Evolutionary conservation across 371 early-diverging fungal species (phyloP).

Genomic region (Mortierella sp.): DNA sequence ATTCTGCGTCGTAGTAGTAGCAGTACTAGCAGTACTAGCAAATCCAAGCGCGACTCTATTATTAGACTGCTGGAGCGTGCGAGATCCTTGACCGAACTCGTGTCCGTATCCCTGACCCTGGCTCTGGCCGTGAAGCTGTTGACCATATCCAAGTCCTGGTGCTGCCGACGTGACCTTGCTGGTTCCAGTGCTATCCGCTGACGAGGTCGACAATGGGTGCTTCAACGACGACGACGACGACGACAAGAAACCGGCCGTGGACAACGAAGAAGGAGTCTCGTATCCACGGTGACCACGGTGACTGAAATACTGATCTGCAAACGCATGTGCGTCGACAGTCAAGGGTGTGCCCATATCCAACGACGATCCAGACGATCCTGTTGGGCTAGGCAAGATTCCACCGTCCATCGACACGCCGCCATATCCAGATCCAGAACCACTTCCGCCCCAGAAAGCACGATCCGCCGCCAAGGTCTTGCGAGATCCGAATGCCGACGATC

Average conservation of each 20-base stretch:
- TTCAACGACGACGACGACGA: neutral
- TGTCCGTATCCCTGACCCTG: neutral
- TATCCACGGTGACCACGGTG: constrained; percentile 37
- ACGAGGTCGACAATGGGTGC: neutral
- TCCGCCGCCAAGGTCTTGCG: constrained; percentile 14
- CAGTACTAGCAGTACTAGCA: neutral
- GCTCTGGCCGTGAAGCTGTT: neutral
- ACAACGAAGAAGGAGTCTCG: constrained; percentile 30
- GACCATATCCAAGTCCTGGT: constrained; percentile 5
- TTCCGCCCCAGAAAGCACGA: neutral
- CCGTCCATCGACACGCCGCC: neutral
- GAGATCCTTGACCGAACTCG: neutral
- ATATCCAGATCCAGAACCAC: neutral
- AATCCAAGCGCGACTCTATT: neutral
- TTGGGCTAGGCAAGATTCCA: constrained; percentile 25
- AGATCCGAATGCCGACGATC: constrained; percentile 7
- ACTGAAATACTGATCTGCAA: constrained; percentile 55
- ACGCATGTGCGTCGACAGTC: constrained; percentile 30
- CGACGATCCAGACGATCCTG: constrained; percentile 31
- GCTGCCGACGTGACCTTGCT: neutral
- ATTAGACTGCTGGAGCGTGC: neutral
- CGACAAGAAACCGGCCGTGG: constrained; percentile 10
- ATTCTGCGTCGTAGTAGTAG: neutral
- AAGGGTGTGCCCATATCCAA: constrained; percentile 23
- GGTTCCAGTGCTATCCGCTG: neutral